Evolutionary conservation across 345 rosid species (phyloP).

Genomic region (Mallotus nudiflorus): DNA sequence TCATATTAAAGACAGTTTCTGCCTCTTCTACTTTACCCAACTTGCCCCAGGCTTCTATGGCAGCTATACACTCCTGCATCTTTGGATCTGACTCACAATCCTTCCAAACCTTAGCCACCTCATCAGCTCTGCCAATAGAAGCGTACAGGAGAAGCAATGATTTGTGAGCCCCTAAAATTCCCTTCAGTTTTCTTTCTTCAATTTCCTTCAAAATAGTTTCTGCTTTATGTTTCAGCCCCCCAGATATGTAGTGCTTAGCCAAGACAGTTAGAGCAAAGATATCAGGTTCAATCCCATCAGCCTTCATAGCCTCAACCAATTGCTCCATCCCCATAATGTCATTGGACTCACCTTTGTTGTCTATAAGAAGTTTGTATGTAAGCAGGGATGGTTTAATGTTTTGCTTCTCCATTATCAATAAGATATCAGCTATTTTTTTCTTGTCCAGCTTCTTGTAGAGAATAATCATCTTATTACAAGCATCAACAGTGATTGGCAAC

Average conservation of each 20-base stretch:
- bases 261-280: conserved; percentile 4
- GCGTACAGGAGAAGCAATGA: conserved; percentile 22
- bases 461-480: conserved; percentile 22
- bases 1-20: conserved; percentile 15
- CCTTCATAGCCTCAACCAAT: conserved; percentile 17
- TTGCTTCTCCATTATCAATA: conserved; percentile 10
- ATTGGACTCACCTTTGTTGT: conserved; percentile 8
- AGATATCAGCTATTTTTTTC: conserved; percentile 12
- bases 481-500: conserved; percentile 10
- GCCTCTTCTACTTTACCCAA: conserved; percentile 26
- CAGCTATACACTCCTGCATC: conserved; percentile 18
- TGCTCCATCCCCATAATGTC: conserved; percentile 23
- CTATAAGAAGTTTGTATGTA: conserved; percentile 25
- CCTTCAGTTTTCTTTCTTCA: conserved; percentile 15
- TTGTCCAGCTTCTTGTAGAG: conserved; percentile 20
- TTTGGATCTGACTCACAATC: conserved; percentile 18
- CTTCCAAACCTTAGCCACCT: conserved; percentile 22
- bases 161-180: neutral
- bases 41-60: conserved; percentile 25
- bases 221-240: conserved; percentile 14
- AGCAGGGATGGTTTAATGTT: conserved; percentile 17
- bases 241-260: conserved; percentile 13
- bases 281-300: conserved; percentile 23
- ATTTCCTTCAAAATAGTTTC: conserved; percentile 16
- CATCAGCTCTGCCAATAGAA: conserved; percentile 20